Base-by-base conservation (phyloP, 495 filamentous ascomycete genomes). In the Gamarada debralockiae region DNA sequence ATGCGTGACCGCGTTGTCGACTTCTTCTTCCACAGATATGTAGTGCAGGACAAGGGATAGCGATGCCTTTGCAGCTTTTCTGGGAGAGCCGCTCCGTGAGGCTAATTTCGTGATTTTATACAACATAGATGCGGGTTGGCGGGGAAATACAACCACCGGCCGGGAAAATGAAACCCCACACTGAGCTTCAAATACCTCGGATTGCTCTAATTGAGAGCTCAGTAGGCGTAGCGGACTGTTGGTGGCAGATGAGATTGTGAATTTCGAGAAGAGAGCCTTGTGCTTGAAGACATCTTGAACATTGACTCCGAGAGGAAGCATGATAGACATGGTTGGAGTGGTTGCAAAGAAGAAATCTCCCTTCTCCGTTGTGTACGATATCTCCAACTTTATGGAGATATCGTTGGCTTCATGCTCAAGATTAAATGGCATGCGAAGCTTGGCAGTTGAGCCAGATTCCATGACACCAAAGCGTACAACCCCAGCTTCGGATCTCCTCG, bases 261-360 rank as follows among this genome's bases (percentile, higher is more conserved):
- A 97, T 44, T 84, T 83, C 0, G 92, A 96, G 59, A 92, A 93
- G 0, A 97, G 76, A 1, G 82, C 73, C 24, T 83, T 70, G 46
- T 87, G 78, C 65, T 95, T 95, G 76, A 99, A 99, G 33, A 90
- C 81, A 58, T 99, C 95, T 60, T 97, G 90, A 34, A 99, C 92
- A 57, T 97, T 97, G 54, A 99, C 92, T 15, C 90, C 90, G 34
- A 99, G 78, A 0, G 89, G 89, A 10, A 97, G 72, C 15, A 80
- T 70, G 6, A 88, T 84, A 1, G 82, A 78, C 21, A 90, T 71
- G n/a, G 77, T 76, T 10, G 74, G 76, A 20, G 78, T 82, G 42
- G 78, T 76, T 2, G 81, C 78, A 61, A 86, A 96, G 47, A 76
- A 71, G 57, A 93, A 97, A 25, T 67, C 71, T 1, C 90, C 90